phyloP scores from a whole-genome alignment of 306 rosid genomes.

The Oemleria cerasiformis region DNA sequence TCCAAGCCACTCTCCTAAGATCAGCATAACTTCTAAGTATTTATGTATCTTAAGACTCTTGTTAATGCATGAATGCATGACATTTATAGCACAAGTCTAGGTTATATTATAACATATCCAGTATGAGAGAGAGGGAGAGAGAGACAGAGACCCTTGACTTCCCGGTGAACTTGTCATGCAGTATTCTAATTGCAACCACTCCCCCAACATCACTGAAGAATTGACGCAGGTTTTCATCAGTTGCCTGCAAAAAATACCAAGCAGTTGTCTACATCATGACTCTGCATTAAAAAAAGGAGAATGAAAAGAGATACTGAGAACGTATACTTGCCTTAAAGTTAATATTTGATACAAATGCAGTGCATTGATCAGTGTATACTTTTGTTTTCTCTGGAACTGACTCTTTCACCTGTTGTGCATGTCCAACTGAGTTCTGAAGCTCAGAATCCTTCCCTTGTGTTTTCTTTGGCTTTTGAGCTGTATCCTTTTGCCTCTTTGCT shows the following conservation, averaged over 20 bases:
- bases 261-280: slow-evolving; percentile 16
- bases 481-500: slow-evolving; percentile 61
- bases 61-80: no score
- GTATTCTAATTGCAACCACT: slow-evolving; percentile 72
- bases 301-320: neutral
- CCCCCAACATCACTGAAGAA: slow-evolving; percentile 88
- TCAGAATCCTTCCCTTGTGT: slow-evolving; percentile 42
- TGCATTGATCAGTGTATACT: slow-evolving; percentile 75
- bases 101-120: neutral
- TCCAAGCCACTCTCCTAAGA: neutral
- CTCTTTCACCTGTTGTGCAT: slow-evolving; percentile 38
- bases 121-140: slow-evolving; percentile 1
- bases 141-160: slow-evolving; percentile 73
- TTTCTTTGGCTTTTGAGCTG: slow-evolving; percentile 41
- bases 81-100: neutral
- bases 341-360: slow-evolving; percentile 79
- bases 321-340: slow-evolving; percentile 46
- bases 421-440: slow-evolving; percentile 32
- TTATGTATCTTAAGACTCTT: neutral
- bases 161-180: slow-evolving; percentile 76
- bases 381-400: slow-evolving; percentile 38
- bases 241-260: slow-evolving; percentile 52
- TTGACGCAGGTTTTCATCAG: slow-evolving; percentile 54
- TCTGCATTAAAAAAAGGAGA: neutral
- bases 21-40: neutral